These are phyloP conservation scores for Sphagnum magellanicum DNA, from an alignment of 228 moss, liverwort and hornwort genomes.

Conservation along the genomic window DNA sequence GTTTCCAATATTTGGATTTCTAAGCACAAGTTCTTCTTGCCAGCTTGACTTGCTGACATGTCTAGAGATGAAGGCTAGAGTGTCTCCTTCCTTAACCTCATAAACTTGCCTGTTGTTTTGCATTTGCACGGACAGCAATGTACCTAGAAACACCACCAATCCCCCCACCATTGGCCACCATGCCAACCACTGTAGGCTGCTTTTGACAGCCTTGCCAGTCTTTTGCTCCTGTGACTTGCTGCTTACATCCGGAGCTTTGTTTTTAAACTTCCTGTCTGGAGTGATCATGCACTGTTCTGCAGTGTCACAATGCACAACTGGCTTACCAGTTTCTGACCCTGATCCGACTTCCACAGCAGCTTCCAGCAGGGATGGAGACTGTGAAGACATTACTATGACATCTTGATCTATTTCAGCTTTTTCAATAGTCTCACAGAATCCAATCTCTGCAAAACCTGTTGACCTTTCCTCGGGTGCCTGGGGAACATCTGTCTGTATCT, in stretches of 20 bases:
- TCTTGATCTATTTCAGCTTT: too few relatives aligned
- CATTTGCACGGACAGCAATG: conserved; percentile 20
- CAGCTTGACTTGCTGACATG: conserved; percentile 24
- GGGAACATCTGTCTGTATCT: conserved; percentile 1
- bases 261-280: too few relatives aligned
- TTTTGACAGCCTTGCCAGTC: conserved; percentile 2
- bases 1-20: conserved; percentile 38
- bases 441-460: conserved; percentile 10
- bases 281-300: too few relatives aligned
- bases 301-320: not conserved
- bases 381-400: too few relatives aligned
- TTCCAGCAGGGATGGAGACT: too few relatives aligned
- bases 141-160: conserved; percentile 38
- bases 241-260: too few relatives aligned
- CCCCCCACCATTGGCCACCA: conserved; percentile 47
- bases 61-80: conserved; percentile 44
- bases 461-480: conserved; percentile 22
- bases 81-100: conserved; percentile 49
- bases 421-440: too few relatives aligned
- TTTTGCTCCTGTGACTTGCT: conserved; percentile 6
- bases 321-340: conserved; percentile 1
- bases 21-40: conserved; percentile 37
- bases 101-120: conserved; percentile 22
- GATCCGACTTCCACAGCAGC: too few relatives aligned
- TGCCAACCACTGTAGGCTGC: not conserved